phyloP scores from a whole-genome alignment of 768 basidiomycete genomes.

The Fistulinella prunicolor region DNA sequence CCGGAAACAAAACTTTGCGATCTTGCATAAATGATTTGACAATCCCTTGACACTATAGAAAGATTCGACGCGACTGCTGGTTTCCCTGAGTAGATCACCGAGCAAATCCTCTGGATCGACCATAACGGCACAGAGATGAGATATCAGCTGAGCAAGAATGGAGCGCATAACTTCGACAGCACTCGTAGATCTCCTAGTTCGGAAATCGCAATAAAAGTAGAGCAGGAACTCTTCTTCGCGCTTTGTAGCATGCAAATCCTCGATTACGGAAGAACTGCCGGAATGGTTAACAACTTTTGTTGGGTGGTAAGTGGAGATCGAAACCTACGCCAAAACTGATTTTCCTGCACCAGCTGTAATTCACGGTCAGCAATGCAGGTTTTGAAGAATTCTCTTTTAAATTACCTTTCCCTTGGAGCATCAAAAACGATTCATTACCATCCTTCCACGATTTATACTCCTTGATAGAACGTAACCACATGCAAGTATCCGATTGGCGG shows the following conservation, averaged over 20 bases:
- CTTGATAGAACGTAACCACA: conserved; percentile 6
- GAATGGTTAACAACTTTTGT: background rate
- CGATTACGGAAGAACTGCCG: background rate
- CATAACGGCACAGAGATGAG: background rate
- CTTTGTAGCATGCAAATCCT: background rate
- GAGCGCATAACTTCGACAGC: conserved; percentile 16
- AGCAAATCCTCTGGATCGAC: background rate
- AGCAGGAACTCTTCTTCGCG: background rate
- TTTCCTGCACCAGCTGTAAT: conserved; percentile 5
- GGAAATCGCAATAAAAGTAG: conserved; percentile 30
- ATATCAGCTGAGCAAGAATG: conserved; percentile 15
- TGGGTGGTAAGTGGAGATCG: too few species aligned
- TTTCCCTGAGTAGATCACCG: background rate
- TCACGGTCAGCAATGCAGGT: background rate
- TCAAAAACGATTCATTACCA: conserved; percentile 5
- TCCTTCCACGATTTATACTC: conserved; percentile 8
- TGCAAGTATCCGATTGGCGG: too few species aligned
- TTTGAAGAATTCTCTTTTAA: too few species aligned
- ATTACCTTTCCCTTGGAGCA: conserved; percentile 19
- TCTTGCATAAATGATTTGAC: background rate
- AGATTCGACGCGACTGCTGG: background rate
- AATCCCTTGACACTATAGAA: too few species aligned
- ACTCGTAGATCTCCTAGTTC: conserved; percentile 1
- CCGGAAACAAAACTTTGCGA: background rate
- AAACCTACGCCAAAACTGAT: background rate